Base-by-base conservation (phyloP, 495 filamentous ascomycete genomes). In the Neurospora sp. region DNA sequence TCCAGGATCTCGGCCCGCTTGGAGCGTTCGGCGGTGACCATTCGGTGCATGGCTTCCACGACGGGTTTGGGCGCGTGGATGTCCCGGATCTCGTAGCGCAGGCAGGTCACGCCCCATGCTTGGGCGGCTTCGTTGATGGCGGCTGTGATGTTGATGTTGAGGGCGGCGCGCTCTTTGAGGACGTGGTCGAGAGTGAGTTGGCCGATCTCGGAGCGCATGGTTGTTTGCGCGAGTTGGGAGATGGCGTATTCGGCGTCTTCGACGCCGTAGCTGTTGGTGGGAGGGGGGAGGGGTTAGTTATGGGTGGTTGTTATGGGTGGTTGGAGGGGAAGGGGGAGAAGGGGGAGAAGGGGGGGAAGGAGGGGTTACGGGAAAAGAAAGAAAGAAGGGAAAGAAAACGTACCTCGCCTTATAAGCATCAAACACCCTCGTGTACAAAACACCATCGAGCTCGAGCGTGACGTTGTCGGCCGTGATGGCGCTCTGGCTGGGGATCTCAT, bases 191-290 rank as follows among this genome's bases (percentile, higher is more conserved):
- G 91, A 0, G 95, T 93, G 20, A 99, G 88, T 78, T 97, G 94
- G 74, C 96, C 96, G 80, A 99, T 99, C 82, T 99, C 96, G 72
- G 91, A 94, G 74, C 96, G 94, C 96, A 99, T 99, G 0, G 96
- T 99, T 3, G 96, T 99, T 83, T 99, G 96, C 4, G 96, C 96
- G 20, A 99, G 91, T 78, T 99, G 96, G 23, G 93, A 94, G 85
- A 99, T 98, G 80, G 96, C 96, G 83, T 98, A 99, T 80, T 98
- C 96, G 74, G 96, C 96, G 80, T 99, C 96, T 84, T 99, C 96
- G 49, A 99, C 96, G 49, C 96, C 96, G 80, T 99, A 98, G 83
- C 94, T 97, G 77, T 31, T 46, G 70, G n/a, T 10, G 8, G 35
- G 23, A 14, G 70, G 39, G 39, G 14, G 46, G n/a, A 39, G 35